Conservation (phyloP, 163 green algal species). For the Chlorella variabilis region DNA sequence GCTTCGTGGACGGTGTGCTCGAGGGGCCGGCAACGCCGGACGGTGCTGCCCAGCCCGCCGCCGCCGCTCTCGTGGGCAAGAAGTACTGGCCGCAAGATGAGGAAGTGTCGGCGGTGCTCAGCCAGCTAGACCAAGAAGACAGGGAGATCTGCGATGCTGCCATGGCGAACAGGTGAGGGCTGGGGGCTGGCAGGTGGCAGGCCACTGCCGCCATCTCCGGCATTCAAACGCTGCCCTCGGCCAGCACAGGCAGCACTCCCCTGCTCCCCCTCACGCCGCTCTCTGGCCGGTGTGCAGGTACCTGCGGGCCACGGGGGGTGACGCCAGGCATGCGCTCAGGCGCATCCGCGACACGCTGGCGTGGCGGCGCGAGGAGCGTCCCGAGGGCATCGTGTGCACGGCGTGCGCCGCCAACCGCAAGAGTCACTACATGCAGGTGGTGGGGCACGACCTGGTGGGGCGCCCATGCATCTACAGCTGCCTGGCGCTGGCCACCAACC, state of each 20-base stretch:
- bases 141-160: slow-evolving; percentile 3
- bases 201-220: too few species aligned
- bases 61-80: not conserved
- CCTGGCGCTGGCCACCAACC: slow-evolving; percentile 61
- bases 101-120: slow-evolving; percentile 15
- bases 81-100: slow-evolving; percentile 2
- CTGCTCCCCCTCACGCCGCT: too few species aligned
- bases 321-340: slow-evolving; percentile 28
- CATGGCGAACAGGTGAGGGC: slow-evolving; percentile 31
- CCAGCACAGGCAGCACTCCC: too few species aligned
- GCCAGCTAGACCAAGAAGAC: slow-evolving; percentile 18
- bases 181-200: too few species aligned
- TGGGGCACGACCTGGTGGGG: slow-evolving; percentile 37
- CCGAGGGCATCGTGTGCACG: slow-evolving; percentile 46
- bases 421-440: slow-evolving; percentile 64
- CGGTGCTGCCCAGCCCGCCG: not conserved
- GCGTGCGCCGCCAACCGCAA: slow-evolving; percentile 41
- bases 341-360: slow-evolving; percentile 45
- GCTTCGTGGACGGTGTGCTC: not conserved
- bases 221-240: too few species aligned
- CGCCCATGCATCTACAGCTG: slow-evolving; percentile 79
- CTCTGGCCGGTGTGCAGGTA: too few species aligned
- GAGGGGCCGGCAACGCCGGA: slow-evolving; percentile 6
- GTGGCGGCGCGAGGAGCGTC: slow-evolving; percentile 46
- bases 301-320: slow-evolving; percentile 37